Conservation (phyloP, 768 basidiomycete genomes). For the Phanerochaete sordida region DNA sequence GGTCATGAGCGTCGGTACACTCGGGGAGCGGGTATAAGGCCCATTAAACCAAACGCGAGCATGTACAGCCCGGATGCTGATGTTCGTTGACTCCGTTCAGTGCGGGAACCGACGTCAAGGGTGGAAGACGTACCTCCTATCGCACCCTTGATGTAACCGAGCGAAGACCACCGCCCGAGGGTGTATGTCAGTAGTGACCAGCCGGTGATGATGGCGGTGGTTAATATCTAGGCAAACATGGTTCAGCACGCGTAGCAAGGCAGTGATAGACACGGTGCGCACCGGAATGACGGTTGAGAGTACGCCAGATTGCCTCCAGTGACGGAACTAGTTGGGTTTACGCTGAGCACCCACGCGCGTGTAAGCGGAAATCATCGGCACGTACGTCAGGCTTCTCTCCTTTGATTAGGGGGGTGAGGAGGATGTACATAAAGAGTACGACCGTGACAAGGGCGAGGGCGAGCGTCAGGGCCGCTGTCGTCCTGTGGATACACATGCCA, state of each 20-base stretch:
- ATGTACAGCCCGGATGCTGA: conserved; percentile 69
- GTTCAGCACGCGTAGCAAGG: neutral
- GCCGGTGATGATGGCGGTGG: conserved; percentile 64
- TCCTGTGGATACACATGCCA: neutral
- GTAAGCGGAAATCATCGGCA: conserved; percentile 8
- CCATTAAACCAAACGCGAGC: conserved; percentile 69
- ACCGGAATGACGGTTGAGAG: conserved; percentile 67
- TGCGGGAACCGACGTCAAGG: neutral
- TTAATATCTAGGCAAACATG: conserved; percentile 39
- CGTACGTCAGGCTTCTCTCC: conserved; percentile 70
- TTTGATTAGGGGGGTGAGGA: conserved; percentile 62
- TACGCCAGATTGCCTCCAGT: conserved; percentile 69
- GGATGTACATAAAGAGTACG: conserved; percentile 66
- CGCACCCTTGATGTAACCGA: conserved; percentile 62
- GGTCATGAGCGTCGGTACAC: conserved; percentile 34
- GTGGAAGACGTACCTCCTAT: conserved; percentile 53
- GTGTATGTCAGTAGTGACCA: conserved; percentile 62
- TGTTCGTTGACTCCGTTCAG: neutral
- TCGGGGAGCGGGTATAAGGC: conserved; percentile 64
- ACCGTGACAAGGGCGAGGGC: conserved; percentile 45
- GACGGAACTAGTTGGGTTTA: conserved; percentile 49
- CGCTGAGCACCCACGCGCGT: neutral
- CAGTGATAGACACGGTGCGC: neutral
- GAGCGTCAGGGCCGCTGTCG: conserved; percentile 1
- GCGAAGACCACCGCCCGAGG: conserved; percentile 60